These are phyloP conservation scores for Podospora tetraspora DNA, from an alignment of 495 filamentous ascomycete species.

Conservation along the genomic window DNA sequence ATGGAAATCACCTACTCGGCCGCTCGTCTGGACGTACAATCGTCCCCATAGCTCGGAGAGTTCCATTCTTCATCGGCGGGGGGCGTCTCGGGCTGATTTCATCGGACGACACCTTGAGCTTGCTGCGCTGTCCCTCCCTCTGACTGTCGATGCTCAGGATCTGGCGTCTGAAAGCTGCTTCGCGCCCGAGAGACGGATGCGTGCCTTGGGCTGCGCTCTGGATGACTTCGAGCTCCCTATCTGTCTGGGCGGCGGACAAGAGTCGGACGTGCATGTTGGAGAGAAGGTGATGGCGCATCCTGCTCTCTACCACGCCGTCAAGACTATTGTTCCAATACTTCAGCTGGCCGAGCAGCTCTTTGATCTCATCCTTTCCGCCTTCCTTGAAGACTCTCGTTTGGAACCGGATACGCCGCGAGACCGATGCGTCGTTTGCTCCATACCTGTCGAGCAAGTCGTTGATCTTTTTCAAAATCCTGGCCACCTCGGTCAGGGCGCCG, in stretches of 20 bases:
- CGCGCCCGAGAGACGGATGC: background rate
- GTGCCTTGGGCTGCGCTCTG: background rate
- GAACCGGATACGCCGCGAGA: background rate
- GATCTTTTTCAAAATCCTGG: slow-evolving; percentile 1
- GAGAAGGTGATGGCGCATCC: background rate
- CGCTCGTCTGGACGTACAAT: background rate
- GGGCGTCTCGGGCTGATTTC: background rate
- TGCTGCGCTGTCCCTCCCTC: background rate
- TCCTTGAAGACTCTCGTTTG: slow-evolving; percentile 1
- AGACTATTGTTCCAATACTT: background rate
- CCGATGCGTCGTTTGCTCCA: background rate
- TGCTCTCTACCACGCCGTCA: background rate
- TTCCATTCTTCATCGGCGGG: background rate
- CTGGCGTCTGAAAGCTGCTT: background rate
- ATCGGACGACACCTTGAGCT: background rate
- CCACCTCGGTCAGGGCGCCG: background rate
- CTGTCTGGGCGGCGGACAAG: slow-evolving; percentile 1
- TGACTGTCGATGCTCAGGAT: background rate
- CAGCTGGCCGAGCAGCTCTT: background rate
- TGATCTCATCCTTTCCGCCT: background rate
- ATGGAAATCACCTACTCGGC: background rate
- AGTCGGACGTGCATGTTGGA: background rate
- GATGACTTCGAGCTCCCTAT: background rate
- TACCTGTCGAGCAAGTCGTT: background rate
- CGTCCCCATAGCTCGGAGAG: slow-evolving; percentile 1